phyloP scores from a whole-genome alignment of 2,329 filamentous ascomycete species.

The Fusarium neocosmosporiellum region DNA sequence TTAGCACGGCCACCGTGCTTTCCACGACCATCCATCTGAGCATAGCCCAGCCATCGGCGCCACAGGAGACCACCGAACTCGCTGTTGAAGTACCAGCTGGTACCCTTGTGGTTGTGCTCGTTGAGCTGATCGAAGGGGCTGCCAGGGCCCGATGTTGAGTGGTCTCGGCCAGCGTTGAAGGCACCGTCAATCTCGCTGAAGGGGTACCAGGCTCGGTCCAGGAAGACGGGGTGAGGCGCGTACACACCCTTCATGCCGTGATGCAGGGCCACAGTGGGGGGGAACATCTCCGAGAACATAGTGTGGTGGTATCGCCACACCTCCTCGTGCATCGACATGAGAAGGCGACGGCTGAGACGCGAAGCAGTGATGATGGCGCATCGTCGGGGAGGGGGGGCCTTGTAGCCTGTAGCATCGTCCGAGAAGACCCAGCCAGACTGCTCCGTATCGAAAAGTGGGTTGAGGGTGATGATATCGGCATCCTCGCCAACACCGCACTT shows the following conservation, averaged over 20 bases:
- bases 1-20: conserved; percentile 61
- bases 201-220: conserved; percentile 80
- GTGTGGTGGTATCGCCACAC: conserved; percentile 73
- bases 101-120: conserved; percentile 85
- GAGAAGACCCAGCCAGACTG: conserved; percentile 79
- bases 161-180: conserved; percentile 81
- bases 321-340: conserved; percentile 80
- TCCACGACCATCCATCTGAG: conserved; percentile 63
- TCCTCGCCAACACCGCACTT: conserved; percentile 77
- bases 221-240: conserved; percentile 83
- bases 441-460: conserved; percentile 79
- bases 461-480: conserved; percentile 81
- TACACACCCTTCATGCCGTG: conserved; percentile 83
- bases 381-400: conserved; percentile 72
- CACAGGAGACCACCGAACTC: conserved; percentile 83
- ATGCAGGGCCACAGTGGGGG: conserved; percentile 75
- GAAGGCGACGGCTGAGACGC: conserved; percentile 73
- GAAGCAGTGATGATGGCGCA: conserved; percentile 78
- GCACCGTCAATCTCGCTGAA: conserved; percentile 74
- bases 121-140: conserved; percentile 75
- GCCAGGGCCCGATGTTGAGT: conserved; percentile 71
- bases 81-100: conserved; percentile 87
- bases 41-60: conserved; percentile 78
- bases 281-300: conserved; percentile 87
- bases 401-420: conserved; percentile 77